Conservation (phyloP, 2,329 filamentous ascomycete species). For the Myrmaecium sp. region DNA sequence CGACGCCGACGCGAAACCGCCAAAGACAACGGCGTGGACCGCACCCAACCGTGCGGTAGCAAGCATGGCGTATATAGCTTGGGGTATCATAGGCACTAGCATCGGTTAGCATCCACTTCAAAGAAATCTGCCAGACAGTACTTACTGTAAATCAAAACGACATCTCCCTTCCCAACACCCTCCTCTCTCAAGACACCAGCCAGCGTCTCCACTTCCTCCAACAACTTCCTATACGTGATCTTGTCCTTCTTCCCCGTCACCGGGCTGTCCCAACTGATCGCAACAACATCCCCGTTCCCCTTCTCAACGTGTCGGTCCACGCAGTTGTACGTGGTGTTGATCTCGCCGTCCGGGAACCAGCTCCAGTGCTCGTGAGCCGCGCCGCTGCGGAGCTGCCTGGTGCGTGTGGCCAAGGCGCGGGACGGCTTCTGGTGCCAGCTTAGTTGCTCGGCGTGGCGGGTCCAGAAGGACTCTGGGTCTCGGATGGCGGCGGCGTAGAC, state of each 20-base stretch:
- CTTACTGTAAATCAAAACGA: constrained; percentile 78
- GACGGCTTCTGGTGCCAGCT: constrained; percentile 67
- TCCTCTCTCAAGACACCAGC: constrained; percentile 70
- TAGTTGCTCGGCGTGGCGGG: constrained; percentile 53
- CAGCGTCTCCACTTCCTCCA: constrained; percentile 64
- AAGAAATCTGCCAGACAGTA: constrained; percentile 4
- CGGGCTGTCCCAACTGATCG: constrained; percentile 77
- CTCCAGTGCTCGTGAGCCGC: constrained; percentile 60
- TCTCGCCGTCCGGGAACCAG: constrained; percentile 80
- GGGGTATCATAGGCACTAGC: constrained; percentile 89
- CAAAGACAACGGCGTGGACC: constrained; percentile 83
- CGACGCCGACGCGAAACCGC: constrained; percentile 68
- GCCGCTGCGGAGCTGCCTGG: constrained; percentile 46
- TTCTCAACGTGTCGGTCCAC: constrained; percentile 73
- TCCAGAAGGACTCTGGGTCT: constrained; percentile 62
- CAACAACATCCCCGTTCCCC: constrained; percentile 55
- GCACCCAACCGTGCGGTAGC: constrained; percentile 69
- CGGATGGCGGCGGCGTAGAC: constrained; percentile 41
- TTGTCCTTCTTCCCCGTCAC: constrained; percentile 57
- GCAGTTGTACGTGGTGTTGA: constrained; percentile 86
- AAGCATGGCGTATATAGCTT: constrained; percentile 71
- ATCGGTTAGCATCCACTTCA: constrained; percentile 1
- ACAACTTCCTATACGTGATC: constrained; percentile 58
- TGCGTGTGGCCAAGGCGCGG: constrained; percentile 39
- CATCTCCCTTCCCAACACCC: constrained; percentile 67